A percentile compares a stretch with the other conserved stretches of the same genome.
phyloP scores from a whole-genome alignment of 2,329 filamentous ascomycete species.

The Trichoderma endophyticum region DNA sequence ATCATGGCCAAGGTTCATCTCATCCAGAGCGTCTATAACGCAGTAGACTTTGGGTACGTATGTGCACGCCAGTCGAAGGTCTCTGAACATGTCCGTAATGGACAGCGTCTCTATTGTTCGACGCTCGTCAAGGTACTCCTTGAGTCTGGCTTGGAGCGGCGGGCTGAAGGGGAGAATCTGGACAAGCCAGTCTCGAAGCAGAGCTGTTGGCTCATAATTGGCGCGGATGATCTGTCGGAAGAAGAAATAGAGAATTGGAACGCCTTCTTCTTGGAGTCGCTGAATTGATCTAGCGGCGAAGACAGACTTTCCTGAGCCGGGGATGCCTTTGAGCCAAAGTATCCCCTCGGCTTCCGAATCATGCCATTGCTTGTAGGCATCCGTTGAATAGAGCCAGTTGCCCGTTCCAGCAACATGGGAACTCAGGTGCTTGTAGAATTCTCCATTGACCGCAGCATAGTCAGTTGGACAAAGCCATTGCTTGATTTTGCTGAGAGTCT shows the following conservation, averaged over 20 bases:
- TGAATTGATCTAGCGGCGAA: conserved; percentile 29
- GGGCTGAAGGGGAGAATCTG: conserved; percentile 34
- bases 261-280: background rate
- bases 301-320: conserved; percentile 39
- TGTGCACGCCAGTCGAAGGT: conserved; percentile 27
- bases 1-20: conserved; percentile 39
- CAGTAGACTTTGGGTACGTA: conserved; percentile 33
- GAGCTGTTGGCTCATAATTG: conserved; percentile 30
- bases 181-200: conserved; percentile 35
- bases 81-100: conserved; percentile 30
- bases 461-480: conserved; percentile 31
- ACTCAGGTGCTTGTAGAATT: conserved; percentile 27
- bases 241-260: conserved; percentile 37
- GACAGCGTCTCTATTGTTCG: conserved; percentile 4
- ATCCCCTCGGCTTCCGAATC: conserved; percentile 15
- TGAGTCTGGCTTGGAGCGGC: conserved; percentile 27
- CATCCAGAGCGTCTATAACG: conserved; percentile 44
- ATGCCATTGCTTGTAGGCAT: conserved; percentile 23
- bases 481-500: conserved; percentile 23
- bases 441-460: conserved; percentile 26
- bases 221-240: conserved; percentile 38
- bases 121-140: conserved; percentile 13
- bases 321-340: conserved; percentile 36
- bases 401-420: conserved; percentile 24
- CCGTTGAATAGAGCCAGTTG: conserved; percentile 19